These are phyloP conservation scores for Rhodomyrtus tomentosa DNA, from an alignment of 345 rosid species.

Conservation along the genomic window DNA sequence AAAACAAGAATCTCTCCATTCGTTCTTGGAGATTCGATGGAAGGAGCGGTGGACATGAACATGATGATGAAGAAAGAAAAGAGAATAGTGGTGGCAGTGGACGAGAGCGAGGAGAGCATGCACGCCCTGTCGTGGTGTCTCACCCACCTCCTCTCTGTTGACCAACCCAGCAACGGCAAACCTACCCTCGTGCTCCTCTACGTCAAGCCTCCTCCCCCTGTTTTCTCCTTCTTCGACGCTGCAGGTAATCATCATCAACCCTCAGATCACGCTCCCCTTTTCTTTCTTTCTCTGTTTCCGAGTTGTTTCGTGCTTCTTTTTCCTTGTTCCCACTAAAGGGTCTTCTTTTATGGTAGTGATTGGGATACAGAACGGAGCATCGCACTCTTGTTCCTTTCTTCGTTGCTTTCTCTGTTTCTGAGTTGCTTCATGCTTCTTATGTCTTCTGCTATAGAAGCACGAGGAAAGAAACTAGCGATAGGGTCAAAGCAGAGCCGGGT, in stretches of 20 bases:
- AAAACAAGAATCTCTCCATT: not conserved
- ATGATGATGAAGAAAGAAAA: not conserved
- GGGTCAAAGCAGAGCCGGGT: not conserved
- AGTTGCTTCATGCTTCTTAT: too few species aligned
- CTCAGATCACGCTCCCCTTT: not conserved
- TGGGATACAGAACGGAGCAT: not conserved
- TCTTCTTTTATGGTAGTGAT: not conserved
- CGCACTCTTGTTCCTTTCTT: not conserved
- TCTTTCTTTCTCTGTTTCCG: not conserved
- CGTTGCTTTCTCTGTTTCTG: not conserved
- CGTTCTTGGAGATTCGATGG: conserved; percentile 3
- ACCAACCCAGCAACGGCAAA: conserved; percentile 1
- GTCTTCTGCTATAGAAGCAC: not conserved
- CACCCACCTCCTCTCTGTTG: conserved; percentile 31
- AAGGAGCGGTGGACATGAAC: conserved; percentile 9
- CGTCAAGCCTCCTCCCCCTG: conserved; percentile 67
- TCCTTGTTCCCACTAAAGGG: not conserved
- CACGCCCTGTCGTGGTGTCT: conserved; percentile 84
- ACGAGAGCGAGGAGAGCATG: conserved; percentile 92
- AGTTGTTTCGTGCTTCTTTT: not conserved
- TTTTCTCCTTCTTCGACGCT: conserved; percentile 51
- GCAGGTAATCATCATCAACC: conserved; percentile 33
- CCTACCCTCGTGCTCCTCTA: conserved; percentile 56
- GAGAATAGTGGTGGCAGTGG: conserved; percentile 76
- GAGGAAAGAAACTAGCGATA: not conserved